Percentiles rank a stretch among this genome's conserved stretches.
Evolutionary conservation across 257 asterid genomes (phyloP).

Genomic region (Ligustrum vulgare): DNA sequence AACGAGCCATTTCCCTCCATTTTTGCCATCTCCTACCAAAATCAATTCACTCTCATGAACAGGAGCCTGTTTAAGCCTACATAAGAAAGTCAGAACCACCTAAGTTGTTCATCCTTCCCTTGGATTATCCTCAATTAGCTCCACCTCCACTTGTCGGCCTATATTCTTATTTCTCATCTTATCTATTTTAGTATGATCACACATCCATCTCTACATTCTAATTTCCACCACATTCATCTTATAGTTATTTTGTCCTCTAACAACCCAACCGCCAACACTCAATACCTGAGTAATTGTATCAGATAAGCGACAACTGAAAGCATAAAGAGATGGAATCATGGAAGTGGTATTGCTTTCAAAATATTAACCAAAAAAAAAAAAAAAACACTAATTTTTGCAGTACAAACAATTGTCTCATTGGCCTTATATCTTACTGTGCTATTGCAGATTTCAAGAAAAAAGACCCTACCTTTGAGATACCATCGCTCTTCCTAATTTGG

Average conservation of each 20-base stretch:
- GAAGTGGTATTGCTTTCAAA: background rate
- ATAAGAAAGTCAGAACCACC: background rate
- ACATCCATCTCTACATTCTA: background rate
- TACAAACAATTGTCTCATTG: background rate
- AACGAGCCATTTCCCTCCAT: background rate
- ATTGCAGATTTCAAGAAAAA: conserved; percentile 14
- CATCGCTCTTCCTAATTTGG: conserved; percentile 89
- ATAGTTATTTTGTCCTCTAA: background rate
- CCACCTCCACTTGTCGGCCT: background rate
- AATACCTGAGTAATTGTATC: background rate
- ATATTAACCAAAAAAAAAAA: background rate
- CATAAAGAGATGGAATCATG: background rate
- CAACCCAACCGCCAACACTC: background rate
- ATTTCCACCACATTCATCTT: background rate
- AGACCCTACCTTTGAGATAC: conserved; percentile 74
- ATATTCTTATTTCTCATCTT: background rate
- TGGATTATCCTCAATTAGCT: background rate
- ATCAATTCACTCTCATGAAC: background rate
- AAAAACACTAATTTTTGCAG: background rate
- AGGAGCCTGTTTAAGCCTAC: background rate
- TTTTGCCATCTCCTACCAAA: background rate
- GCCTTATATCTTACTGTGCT: background rate
- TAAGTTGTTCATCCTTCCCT: background rate
- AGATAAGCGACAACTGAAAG: background rate
- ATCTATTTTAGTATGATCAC: background rate